Evolutionary conservation across 495 filamentous ascomycete genomes (phyloP), one percentile per base, ranked within the genome.

Genomic region (Elaphomyces granulatus): DNA sequence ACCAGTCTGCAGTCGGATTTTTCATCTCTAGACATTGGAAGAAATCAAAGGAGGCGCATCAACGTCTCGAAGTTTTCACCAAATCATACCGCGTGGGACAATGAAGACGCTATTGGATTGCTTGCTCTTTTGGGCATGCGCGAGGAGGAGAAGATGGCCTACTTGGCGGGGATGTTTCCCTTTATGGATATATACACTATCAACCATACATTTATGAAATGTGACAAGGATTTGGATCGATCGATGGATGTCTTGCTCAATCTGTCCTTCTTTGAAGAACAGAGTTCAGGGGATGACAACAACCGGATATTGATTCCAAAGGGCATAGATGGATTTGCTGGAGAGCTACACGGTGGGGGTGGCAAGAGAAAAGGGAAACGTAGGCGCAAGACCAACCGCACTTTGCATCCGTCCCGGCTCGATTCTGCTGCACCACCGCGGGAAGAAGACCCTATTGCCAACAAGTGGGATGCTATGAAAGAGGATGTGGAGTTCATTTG

Each of bases 221-320:
- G 61, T 34, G 60, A 71, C 31, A 69, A 74, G 2, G 70, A 83
- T 50, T 64, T 77, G 15, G 67, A 68, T n/a, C 66, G 67, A 15
- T 73, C 86, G 1, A 77, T 92, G 45, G 86, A 98, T 52, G 77
- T 84, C 35, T 64, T 98, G 2, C 67, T 94, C 8, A 90, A 79
- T 40, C 66, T 79, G 4, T 68, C 77, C 8, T 83, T 74, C 52
- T 74, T 94, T 12, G 71, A 81, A 31, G 68, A 83, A 23, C 58
- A 63, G 2, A 48, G 56, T n/a, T 14, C 40, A 0, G 44, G 40
- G 12, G 51, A 54, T 15, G 58, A 61, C 4, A 59, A 53, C 0
- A 62, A 63, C 2, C 63, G 68, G 16, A 48, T 56, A 1, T 50
- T 46, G 3, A 53, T 74, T 9, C 71, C 71, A 2, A 85, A 80